Evolutionary conservation across 2,329 filamentous ascomycete genomes (phyloP), one percentile per base, ranked within the genome.

Genomic region (Alternaria sp.): DNA sequence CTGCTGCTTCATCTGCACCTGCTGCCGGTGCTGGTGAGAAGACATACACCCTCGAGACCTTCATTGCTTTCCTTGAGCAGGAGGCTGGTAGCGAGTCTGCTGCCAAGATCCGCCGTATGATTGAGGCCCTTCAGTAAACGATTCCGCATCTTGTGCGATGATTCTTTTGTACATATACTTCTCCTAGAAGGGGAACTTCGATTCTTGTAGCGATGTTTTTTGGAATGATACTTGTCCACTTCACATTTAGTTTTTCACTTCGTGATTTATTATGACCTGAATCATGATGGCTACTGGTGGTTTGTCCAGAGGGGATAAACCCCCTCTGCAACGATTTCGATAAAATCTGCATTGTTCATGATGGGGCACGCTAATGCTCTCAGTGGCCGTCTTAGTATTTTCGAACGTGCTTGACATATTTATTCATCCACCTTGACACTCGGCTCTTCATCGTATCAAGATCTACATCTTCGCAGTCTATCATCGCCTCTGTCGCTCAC

Each of bases 31-130:
- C 54, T 18, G 52, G 49, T 22, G 64, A 69, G 62, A 65, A 69
- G 62, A 65, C 55, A 10, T 69, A 62, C 54, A 67, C 66, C 4
- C 60, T 69, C 22, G 57, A 69, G 60, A 59, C 63, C 12, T 65
- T 65, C 48, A 65, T 65, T 54, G 57, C 60, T 28, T 63, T 63
- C 54, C 63, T 65, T 22, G 57, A 65, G 48, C 10, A 65, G 52
- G 60, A 65, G 40, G 55, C 60, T 32, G 57, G 61, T 12, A 53
- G n/a, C 43, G 60, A 40, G 12, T 59, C 60, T 20, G 63, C 63
- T 41, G 60, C 63, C 22, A 65, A 63, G 56, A 63, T 65, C 28
- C 63, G 63, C 22, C 63, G 63, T 18, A 65, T 65, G 63, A 63
- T 65, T 52, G 63, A 65, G 57, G 63, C 63, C 16, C 63, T 65